phyloP scores from a whole-genome alignment of 768 basidiomycete genomes.

The Mycena polygramma region DNA sequence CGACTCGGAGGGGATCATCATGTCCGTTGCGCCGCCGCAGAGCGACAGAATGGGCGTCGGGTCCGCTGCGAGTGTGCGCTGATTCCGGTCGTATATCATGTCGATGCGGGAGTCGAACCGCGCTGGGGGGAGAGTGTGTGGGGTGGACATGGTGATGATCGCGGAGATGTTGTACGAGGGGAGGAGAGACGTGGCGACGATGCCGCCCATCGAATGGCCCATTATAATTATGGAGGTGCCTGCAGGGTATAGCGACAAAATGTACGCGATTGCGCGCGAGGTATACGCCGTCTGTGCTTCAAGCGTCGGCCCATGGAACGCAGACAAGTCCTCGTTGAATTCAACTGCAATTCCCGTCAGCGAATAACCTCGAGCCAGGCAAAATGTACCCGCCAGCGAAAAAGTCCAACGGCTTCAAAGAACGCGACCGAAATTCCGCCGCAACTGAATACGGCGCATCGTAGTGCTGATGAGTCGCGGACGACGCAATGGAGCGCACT shows the following conservation, averaged over 20 bases:
- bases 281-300: constrained; percentile 86
- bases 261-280: constrained; percentile 76
- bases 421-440: constrained; percentile 62
- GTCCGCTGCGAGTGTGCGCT: constrained; percentile 53
- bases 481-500: constrained; percentile 94
- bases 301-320: constrained; percentile 92
- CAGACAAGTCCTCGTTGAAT: constrained; percentile 97
- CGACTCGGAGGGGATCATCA: constrained; percentile 92
- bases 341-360: constrained; percentile 65
- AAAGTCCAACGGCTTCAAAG: constrained; percentile 80
- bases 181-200: constrained; percentile 87
- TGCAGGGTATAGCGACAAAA: constrained; percentile 80
- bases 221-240: constrained; percentile 79
- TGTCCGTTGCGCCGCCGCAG: constrained; percentile 93
- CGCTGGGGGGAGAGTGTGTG: constrained; percentile 89
- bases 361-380: background rate
- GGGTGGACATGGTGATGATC: constrained; percentile 97
- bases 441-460: constrained; percentile 69
- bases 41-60: constrained; percentile 84
- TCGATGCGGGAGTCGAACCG: constrained; percentile 88
- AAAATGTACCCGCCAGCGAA: constrained; percentile 75
- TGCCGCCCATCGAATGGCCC: constrained; percentile 98
- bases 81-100: constrained; percentile 70
- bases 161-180: constrained; percentile 76
- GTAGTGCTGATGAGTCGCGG: constrained; percentile 86